A percentile compares a stretch with the other conserved stretches of the same genome.
These are phyloP conservation scores for Microbotryum silenes-acaulis DNA, from an alignment of 1,284 basidiomycete species.

Conservation along the genomic window DNA sequence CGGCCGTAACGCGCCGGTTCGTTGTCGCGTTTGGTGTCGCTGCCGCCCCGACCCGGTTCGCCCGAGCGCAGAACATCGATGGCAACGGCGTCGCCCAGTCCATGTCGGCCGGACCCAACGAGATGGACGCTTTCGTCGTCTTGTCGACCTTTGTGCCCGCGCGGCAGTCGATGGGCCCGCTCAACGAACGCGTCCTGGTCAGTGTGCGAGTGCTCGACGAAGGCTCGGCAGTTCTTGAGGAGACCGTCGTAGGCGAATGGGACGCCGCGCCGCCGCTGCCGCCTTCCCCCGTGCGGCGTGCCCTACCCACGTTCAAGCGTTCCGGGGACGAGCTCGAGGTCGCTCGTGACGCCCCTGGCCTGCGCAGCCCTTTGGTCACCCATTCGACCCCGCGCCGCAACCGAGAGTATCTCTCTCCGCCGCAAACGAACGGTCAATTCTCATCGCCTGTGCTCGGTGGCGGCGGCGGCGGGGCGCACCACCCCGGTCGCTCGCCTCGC, in stretches of 20 bases:
- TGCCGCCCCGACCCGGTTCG: conserved; percentile 16
- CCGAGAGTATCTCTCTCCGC: not conserved
- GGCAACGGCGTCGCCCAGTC: conserved; percentile 30
- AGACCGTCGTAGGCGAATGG: conserved; percentile 27
- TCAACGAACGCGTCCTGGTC: conserved; percentile 18
- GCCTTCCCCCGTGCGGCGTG: not conserved
- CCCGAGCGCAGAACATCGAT: conserved; percentile 24
- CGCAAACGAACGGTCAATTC: not conserved
- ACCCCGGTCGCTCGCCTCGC: not conserved
- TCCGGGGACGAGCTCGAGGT: conserved; percentile 17
- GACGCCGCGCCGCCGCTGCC: conserved; percentile 6
- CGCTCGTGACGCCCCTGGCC: conserved; percentile 16
- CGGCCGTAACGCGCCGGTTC: conserved; percentile 16
- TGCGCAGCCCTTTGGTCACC: conserved; percentile 3
- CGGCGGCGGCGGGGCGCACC: not conserved
- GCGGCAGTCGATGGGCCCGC: conserved; percentile 16
- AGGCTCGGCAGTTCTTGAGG: conserved; percentile 7
- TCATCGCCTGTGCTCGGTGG: not conserved
- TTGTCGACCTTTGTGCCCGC: conserved; percentile 25
- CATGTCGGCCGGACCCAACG: conserved; percentile 23
- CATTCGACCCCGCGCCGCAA: too few relatives aligned
- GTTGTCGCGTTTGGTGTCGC: conserved; percentile 21
- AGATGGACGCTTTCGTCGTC: conserved; percentile 29
- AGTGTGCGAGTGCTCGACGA: conserved; percentile 18
- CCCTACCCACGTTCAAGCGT: conserved; percentile 13